Percentiles rank a stretch among this genome's conserved stretches.
Evolutionary conservation across 495 filamentous ascomycete species (phyloP).

Genomic region (Annulohypoxylon stygium): DNA sequence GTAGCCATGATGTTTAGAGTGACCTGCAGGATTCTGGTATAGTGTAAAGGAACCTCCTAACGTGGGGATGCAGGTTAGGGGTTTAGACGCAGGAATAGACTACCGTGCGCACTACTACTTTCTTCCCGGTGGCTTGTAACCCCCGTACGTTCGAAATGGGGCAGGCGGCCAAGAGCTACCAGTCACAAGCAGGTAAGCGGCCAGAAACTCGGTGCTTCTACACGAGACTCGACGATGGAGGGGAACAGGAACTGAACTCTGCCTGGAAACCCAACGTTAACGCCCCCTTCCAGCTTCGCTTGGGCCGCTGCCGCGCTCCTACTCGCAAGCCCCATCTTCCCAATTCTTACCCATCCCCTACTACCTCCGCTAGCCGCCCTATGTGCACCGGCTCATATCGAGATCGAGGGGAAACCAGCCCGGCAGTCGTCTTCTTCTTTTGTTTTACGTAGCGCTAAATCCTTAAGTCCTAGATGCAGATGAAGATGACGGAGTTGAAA

Average conservation of each 20-base stretch:
- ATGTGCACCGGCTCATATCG: conserved; percentile 52
- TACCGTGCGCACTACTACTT: conserved; percentile 37
- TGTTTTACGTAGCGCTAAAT: conserved; percentile 40
- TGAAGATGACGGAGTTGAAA: conserved; percentile 47
- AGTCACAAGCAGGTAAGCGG: conserved; percentile 49
- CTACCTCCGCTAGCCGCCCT: conserved; percentile 49
- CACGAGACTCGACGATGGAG: conserved; percentile 31
- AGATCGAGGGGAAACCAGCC: conserved; percentile 50
- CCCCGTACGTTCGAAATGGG: conserved; percentile 44
- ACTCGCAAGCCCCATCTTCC: conserved; percentile 46
- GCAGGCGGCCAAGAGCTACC: conserved; percentile 37
- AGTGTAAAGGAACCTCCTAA: conserved; percentile 24
- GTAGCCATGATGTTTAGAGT: conserved; percentile 42
- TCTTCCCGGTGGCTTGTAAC: conserved; percentile 47
- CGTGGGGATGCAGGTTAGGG: conserved; percentile 29
- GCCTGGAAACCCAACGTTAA: conserved; percentile 38
- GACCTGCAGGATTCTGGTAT: conserved; percentile 31
- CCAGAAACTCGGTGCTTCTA: conserved; percentile 50
- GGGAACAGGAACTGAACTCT: conserved; percentile 27
- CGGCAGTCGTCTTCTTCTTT: conserved; percentile 48
- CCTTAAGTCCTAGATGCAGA: conserved; percentile 18
- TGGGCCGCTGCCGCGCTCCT: conserved; percentile 47
- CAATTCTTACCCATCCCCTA: conserved; percentile 43
- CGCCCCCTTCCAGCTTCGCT: conserved; percentile 40
- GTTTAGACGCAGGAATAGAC: conserved; percentile 29